Conservation (phyloP, 768 basidiomycete genomes). For the Tricholoma hemisulphureum region DNA sequence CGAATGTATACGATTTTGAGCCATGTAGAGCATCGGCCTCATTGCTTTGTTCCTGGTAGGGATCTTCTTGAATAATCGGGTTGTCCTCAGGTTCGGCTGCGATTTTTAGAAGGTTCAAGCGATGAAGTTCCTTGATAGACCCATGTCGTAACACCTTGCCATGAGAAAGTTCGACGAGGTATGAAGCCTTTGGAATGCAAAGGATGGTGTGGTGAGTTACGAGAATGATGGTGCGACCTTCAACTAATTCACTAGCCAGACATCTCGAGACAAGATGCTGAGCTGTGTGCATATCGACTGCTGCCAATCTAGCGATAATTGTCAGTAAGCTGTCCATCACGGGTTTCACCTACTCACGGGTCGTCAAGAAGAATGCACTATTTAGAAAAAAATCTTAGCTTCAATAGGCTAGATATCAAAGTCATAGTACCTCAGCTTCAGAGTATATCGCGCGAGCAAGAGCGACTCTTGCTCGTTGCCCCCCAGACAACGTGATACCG, state of each 20-base stretch:
- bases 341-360: slow-evolving; percentile 47
- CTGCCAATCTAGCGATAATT: slow-evolving; percentile 48
- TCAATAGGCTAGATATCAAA: not conserved
- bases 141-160: slow-evolving; percentile 54
- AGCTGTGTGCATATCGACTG: slow-evolving; percentile 78
- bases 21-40: slow-evolving; percentile 31
- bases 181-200: slow-evolving; percentile 65
- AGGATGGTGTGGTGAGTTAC: slow-evolving; percentile 82
- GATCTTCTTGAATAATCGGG: slow-evolving; percentile 25
- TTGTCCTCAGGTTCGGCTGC: slow-evolving; percentile 50
- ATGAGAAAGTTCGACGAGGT: slow-evolving; percentile 59
- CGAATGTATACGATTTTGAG: slow-evolving; percentile 1
- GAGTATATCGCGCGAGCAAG: slow-evolving; percentile 83
- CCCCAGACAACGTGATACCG: slow-evolving; percentile 73
- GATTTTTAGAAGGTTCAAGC: slow-evolving; percentile 40
- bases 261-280: slow-evolving; percentile 65
- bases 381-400: not conserved
- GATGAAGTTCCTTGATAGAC: slow-evolving; percentile 44
- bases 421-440: slow-evolving; percentile 45
- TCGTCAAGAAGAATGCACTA: slow-evolving; percentile 68
- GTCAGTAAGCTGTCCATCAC: slow-evolving; percentile 14
- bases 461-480: slow-evolving; percentile 71
- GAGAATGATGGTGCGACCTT: slow-evolving; percentile 69
- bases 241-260: slow-evolving; percentile 59
- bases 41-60: slow-evolving; percentile 20